Base-by-base conservation (phyloP, 2,329 filamentous ascomycete species). In the Scleromitrula shiraiana region DNA sequence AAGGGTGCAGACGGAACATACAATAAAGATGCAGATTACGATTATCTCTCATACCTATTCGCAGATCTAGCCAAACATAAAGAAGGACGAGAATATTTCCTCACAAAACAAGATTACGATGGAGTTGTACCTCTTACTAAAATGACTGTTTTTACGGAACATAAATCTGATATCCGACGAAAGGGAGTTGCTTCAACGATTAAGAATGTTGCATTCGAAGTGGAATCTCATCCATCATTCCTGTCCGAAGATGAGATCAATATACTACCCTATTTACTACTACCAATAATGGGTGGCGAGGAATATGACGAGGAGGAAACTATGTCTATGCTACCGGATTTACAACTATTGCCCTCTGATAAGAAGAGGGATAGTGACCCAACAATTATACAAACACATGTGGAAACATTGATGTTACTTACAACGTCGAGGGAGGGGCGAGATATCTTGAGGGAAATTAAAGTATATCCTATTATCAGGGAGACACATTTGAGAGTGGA, bases 111-210 rank as follows among this genome's bases (percentile, higher is more conserved):
- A 63, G 69, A 77, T 1, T 91, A 94, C 65, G 89, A 95, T 64
- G 73, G 71, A 1, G 79, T 95, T 12, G 80, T 96, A n/a, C 93
- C 93, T 2, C 73, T 97, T 40, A 88, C 85, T 41, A 97, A 97
- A 71, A 74, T 98, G 53, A 85, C 85, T 51, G 91, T 97, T 50
- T 97, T 97, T 66, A 97, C 93, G 1, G 88, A 95, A 66, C 88
- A 96, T 69, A 74, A 78, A 58, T 94, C 87, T 2, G 77, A 84
- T 23, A 81, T 96, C 46, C 80, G 93, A 50, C 77, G 93, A 46
- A 88, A 88, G 60, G 93, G 93, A n/a, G 90, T 96, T n/a, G 91
- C 91, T 7, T 89, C 83, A 52, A 93, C 88, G 8, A 88, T 98
- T 64, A 97, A 97, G 67, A 98, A 98, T 63, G 80, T 87, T 24